A percentile compares a stretch with the other conserved stretches of the same genome.
Evolutionary conservation across 2,329 filamentous ascomycete genomes (phyloP).

Genomic region (Daldinia eschscholtzii): DNA sequence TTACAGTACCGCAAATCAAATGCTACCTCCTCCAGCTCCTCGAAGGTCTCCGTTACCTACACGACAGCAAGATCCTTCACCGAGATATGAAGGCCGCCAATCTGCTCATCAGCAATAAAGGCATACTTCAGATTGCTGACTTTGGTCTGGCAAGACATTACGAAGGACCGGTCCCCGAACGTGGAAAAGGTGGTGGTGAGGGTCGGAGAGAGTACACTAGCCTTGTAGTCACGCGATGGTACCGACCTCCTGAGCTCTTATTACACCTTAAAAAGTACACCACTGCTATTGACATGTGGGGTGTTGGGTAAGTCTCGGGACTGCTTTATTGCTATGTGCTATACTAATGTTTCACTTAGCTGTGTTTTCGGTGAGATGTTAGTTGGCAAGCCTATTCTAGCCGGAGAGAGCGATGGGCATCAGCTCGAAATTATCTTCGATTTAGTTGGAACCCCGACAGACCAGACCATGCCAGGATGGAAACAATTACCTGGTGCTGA

Average conservation of each 20-base stretch:
- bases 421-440: conserved; percentile 96
- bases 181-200: conserved; percentile 84
- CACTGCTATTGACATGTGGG: conserved; percentile 98
- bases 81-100: conserved; percentile 99
- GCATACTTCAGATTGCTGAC: conserved; percentile 95
- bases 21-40: conserved; percentile 97
- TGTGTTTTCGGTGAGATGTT: conserved; percentile 99
- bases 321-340: background rate
- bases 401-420: conserved; percentile 88
- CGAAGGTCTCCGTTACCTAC: conserved; percentile 89
- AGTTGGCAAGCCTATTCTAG: conserved; percentile 89
- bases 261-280: conserved; percentile 91
- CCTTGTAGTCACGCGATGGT: conserved; percentile 98
- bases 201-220: conserved; percentile 93
- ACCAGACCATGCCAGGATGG: conserved; percentile 95
- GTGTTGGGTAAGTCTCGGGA: conserved; percentile 78
- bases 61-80: conserved; percentile 90
- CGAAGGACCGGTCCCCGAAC: conserved; percentile 82
- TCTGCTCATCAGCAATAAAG: conserved; percentile 92
- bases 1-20: conserved; percentile 93
- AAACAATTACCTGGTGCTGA: conserved; percentile 84
- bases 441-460: conserved; percentile 88
- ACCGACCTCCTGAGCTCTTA: conserved; percentile 91
- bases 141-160: conserved; percentile 96
- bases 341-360: conserved; percentile 58